Percentiles rank a stretch among this genome's conserved stretches.
Evolutionary conservation across 1,284 basidiomycete genomes (phyloP).

Genomic region (Malassezia japonica): DNA sequence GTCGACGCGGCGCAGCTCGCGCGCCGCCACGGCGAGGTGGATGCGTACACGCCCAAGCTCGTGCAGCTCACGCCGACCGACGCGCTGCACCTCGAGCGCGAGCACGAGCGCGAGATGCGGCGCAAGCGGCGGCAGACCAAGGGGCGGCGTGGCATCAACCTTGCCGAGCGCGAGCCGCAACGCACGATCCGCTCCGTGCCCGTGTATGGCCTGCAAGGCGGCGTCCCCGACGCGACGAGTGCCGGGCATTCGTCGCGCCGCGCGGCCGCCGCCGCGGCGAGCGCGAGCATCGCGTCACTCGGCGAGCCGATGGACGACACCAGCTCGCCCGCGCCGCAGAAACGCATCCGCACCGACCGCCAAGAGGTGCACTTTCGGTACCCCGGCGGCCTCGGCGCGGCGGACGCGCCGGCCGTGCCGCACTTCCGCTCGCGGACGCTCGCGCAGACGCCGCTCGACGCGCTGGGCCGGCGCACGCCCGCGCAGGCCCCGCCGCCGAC

Average conservation of each 20-base stretch:
- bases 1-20: constrained; percentile 50
- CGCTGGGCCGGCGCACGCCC: background rate
- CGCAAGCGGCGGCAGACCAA: constrained; percentile 75
- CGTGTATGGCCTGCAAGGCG: constrained; percentile 40
- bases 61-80: constrained; percentile 80
- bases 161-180: constrained; percentile 86
- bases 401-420: background rate
- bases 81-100: constrained; percentile 73
- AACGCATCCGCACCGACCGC: constrained; percentile 13
- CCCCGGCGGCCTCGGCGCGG: constrained; percentile 37
- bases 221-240: constrained; percentile 20
- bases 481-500: background rate
- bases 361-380: constrained; percentile 37
- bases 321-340: background rate
- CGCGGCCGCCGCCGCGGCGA: constrained; percentile 36
- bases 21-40: constrained; percentile 59
- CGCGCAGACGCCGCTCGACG: background rate
- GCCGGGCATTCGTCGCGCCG: constrained; percentile 20
- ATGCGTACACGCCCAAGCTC: constrained; percentile 70
- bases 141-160: constrained; percentile 72
- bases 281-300: constrained; percentile 21
- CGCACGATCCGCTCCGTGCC: constrained; percentile 64
- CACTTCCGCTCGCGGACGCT: background rate
- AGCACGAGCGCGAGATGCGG: constrained; percentile 82
- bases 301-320: constrained; percentile 16